phyloP scores from a whole-genome alignment of 179 eudicot species.

The Dionaea muscipula region DNA sequence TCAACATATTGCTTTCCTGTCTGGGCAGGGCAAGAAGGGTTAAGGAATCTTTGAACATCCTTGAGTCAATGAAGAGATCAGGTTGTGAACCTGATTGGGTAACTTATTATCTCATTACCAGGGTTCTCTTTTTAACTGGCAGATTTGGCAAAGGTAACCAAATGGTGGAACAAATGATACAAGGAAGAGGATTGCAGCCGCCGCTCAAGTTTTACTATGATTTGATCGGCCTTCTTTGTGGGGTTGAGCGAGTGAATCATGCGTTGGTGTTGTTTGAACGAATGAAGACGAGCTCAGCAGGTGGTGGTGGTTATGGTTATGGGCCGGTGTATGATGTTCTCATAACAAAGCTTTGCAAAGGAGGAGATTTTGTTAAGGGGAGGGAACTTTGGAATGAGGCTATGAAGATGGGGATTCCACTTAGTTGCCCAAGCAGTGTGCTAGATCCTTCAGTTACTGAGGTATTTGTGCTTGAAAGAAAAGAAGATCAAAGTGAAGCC shows the following conservation, averaged over 20 bases:
- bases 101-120: conserved; percentile 39
- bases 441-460: conserved; percentile 39
- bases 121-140: conserved; percentile 44
- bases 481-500: conserved; percentile 15
- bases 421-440: conserved; percentile 33
- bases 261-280: conserved; percentile 43
- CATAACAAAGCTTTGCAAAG: conserved; percentile 47
- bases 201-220: conserved; percentile 39
- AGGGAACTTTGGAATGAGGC: conserved; percentile 56
- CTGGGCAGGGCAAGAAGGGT: conserved; percentile 42
- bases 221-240: conserved; percentile 49
- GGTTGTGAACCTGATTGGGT: conserved; percentile 51
- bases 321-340: conserved; percentile 52
- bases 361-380: conserved; percentile 43
- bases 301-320: no score
- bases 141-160: conserved; percentile 65
- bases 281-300: conserved; percentile 40
- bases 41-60: conserved; percentile 35
- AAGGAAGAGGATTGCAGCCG: conserved; percentile 33
- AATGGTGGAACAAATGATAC: conserved; percentile 37
- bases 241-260: conserved; percentile 44
- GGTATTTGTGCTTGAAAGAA: conserved; percentile 31
- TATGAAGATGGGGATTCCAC: conserved; percentile 28
- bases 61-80: conserved; percentile 33
- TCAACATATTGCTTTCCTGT: conserved; percentile 45